Base-by-base conservation (phyloP, 2,329 filamentous ascomycete genomes). In the Colletotrichum endophyticum region DNA sequence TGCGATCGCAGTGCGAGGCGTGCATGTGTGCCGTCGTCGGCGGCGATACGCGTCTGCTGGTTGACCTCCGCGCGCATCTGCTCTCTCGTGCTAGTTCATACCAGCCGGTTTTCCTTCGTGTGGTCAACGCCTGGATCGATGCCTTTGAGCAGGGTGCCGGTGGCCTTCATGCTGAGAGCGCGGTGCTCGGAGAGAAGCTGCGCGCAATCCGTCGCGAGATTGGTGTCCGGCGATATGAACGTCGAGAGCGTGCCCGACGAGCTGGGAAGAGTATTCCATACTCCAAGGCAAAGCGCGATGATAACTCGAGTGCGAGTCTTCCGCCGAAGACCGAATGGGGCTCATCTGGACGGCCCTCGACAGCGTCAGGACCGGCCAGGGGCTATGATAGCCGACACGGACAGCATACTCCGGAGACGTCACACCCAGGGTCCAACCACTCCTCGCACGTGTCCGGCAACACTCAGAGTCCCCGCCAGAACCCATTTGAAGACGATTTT, bases 1-100 rank as follows among this genome's bases (percentile, higher is more conserved):
- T 88, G 6, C 72, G 77, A 34, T 84, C 80, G 8, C 82, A 84
- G 16, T 92, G 91, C 77, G 87, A 91, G 79, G 90, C 89, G 3
- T 92, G 91, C 77, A 87, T 90, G 32, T 80, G 92, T 15, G 85
- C 88, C 3, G 83, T 84, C 5, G 79, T 92, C 1, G 90, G 90
- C 3, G 87, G 87, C 0, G 84, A 85, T 36, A 81, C 79, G 6
- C 80, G 84, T 19, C 78, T 86, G 2, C 81, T 92, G 4, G 80
- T 83, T 8, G 89, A 90, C 78, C 79, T 92, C 36, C 81, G 87
- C 32, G 86, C 88, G 5, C 82, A 84, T 56, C 79, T 91, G 70
- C 32, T 86, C 12, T 85, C 86, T 36, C 85, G 89, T 39, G 78
- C 78, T 27, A 81, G 81, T 70, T 76, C 66, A 16, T 69, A 61